Evolutionary conservation across 768 basidiomycete species (phyloP).

Genomic region (Pulveroboletus sp.): DNA sequence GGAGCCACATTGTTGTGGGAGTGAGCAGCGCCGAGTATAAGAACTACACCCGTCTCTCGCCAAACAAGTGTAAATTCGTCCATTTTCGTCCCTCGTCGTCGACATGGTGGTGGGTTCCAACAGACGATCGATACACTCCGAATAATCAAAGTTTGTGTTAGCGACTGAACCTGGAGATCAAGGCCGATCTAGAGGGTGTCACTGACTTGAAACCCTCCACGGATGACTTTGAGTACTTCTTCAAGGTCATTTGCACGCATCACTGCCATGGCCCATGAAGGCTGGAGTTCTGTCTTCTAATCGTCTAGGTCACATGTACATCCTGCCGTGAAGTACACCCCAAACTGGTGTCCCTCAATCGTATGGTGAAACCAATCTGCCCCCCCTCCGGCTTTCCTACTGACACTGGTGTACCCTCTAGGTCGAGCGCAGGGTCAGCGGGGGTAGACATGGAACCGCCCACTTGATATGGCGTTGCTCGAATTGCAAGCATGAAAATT

Average conservation of each 20-base stretch:
- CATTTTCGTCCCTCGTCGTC: slow-evolving; percentile 1
- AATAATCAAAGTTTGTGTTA: slow-evolving; percentile 19
- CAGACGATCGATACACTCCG: not conserved
- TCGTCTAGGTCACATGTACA: slow-evolving; percentile 64
- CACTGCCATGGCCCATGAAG: not conserved
- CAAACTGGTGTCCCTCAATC: slow-evolving; percentile 68
- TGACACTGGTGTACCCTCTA: slow-evolving; percentile 26
- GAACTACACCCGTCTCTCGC: not conserved
- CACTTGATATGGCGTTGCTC: slow-evolving; percentile 82
- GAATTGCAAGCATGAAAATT: slow-evolving; percentile 74
- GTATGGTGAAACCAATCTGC: slow-evolving; percentile 39
- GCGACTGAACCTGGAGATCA: slow-evolving; percentile 63
- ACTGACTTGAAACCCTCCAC: slow-evolving; percentile 62
- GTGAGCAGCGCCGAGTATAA: not conserved
- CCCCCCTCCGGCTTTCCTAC: not conserved
- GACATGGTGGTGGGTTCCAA: slow-evolving; percentile 49
- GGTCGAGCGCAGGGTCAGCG: slow-evolving; percentile 64
- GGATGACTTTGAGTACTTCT: slow-evolving; percentile 75
- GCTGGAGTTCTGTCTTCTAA: not conserved
- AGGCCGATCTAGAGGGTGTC: slow-evolving; percentile 78
- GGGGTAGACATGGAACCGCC: slow-evolving; percentile 63
- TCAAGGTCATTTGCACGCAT: slow-evolving; percentile 45
- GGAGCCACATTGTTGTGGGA: slow-evolving; percentile 18
- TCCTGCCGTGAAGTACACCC: slow-evolving; percentile 76
- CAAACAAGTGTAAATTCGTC: slow-evolving; percentile 26